These are phyloP conservation scores for Achlya hypogyna DNA, from an alignment of 352 stramenopile species.

Conservation along the genomic window DNA sequence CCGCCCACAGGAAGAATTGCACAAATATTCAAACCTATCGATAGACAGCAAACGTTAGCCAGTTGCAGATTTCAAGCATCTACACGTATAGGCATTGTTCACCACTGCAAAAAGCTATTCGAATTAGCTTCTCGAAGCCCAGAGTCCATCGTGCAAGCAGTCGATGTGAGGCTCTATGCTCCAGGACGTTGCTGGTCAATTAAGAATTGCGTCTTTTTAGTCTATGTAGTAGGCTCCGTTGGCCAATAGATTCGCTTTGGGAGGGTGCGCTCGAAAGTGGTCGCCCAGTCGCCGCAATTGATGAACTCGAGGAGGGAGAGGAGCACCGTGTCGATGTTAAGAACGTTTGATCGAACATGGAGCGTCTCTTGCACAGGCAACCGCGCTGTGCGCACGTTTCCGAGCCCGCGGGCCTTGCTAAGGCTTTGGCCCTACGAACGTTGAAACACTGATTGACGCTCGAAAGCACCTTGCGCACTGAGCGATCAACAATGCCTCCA, in stretches of 20 bases:
- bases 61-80: too few relatives aligned
- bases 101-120: too few relatives aligned
- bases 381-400: constrained; percentile 30
- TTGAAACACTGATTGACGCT: background rate
- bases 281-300: constrained; percentile 56
- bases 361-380: constrained; percentile 62
- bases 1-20: too few relatives aligned
- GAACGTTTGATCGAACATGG: constrained; percentile 44
- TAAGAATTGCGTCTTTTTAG: too few relatives aligned
- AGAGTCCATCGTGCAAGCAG: too few relatives aligned
- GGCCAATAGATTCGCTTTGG: constrained; percentile 35
- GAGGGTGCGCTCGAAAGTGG: constrained; percentile 46
- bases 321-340: constrained; percentile 75
- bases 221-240: too few relatives aligned
- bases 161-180: too few relatives aligned
- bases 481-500: constrained; percentile 77
- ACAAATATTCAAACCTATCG: too few relatives aligned
- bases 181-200: too few relatives aligned
- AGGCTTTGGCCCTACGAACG: constrained; percentile 34
- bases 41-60: too few relatives aligned
- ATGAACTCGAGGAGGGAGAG: constrained; percentile 59
- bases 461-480: constrained; percentile 51
- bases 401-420: constrained; percentile 26
- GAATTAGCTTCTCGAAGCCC: too few relatives aligned
- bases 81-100: too few relatives aligned